Conservation (phyloP, 305 asterid species). For the Fraxinus platypoda region DNA sequence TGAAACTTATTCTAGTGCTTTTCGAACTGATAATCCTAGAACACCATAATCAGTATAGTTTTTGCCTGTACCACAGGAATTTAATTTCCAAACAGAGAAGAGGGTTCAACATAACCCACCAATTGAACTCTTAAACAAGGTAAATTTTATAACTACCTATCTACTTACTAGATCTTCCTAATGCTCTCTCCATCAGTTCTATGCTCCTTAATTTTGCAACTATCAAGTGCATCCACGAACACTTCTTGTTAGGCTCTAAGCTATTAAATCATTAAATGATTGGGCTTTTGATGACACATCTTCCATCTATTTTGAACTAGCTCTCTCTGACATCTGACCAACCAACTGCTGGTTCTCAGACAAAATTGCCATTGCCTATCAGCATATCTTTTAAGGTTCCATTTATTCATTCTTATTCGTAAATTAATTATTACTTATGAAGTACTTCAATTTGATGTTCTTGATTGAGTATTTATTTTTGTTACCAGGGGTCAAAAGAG, state of each 20-base stretch:
- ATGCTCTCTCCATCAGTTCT: neutral
- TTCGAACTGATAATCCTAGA: conserved; percentile 11
- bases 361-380: conserved; percentile 39
- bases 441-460: conserved; percentile 3
- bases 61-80: conserved; percentile 56
- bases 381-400: conserved; percentile 52
- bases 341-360: conserved; percentile 33
- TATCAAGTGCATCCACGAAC: neutral
- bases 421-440: neutral
- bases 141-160: conserved; percentile 19
- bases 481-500: conserved; percentile 10
- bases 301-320: conserved; percentile 39
- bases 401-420: conserved; percentile 12
- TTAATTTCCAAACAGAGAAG: conserved; percentile 65
- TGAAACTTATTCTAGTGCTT: conserved; percentile 8
- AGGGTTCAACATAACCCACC: conserved; percentile 68
- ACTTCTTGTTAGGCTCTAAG: neutral
- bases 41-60: conserved; percentile 8
- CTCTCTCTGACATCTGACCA: conserved; percentile 70
- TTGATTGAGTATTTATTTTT: conserved; percentile 26
- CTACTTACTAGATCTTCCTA: conserved; percentile 10
- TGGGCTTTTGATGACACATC: conserved; percentile 24
- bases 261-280: neutral
- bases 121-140: conserved; percentile 74
- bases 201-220: neutral